Base-by-base conservation (phyloP, 2,329 filamentous ascomycete genomes). In the Leptographium procerum region DNA sequence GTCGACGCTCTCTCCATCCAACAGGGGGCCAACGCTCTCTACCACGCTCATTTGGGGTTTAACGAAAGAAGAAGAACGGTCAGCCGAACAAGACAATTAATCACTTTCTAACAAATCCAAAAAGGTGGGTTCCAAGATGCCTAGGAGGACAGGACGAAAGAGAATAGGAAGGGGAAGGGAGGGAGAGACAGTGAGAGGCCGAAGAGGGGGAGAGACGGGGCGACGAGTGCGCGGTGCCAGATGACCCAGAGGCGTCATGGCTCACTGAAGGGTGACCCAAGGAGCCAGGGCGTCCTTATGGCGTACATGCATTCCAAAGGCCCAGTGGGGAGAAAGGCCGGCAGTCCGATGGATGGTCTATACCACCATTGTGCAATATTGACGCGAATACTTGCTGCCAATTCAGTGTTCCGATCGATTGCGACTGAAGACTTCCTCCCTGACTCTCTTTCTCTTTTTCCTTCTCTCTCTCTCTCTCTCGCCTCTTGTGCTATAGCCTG, bases 11-110 rank as follows among this genome's bases (percentile, higher is more conserved):
- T 66, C 68, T 73, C 71, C 68, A 71, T 73, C 75, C 76, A 80
- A 80, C 76, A 74, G 77, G 79, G 77, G 75, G 76, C 72, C 61
- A 62, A 55, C 56, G 64, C 77, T 79, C 77, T 80, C 78, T 75
- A 75, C 66, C 74, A 82, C 79, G 72, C 76, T 82, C 79, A 65
- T 81, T 80, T 77, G 71, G 72, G 59, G 62, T 56, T 52, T 60
- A 59, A 57, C 58, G 61, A 63, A 56, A 59, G 61, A 63, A 56
- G 57, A 48, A 57, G 29, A 50, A 28, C 47, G 47, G 47, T 50
- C 26, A 3, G 1, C 29, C n/a, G 33, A 52, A n/a, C n/a, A 28
- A 57, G 29, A 57, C 34, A 13, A 43, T 43, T 7, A 40, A 55
- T 31, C 13, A 13, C 36, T 29, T n/a, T n/a, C 19, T 36, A 11